These are phyloP conservation scores for Capsicum pubescens DNA, from an alignment of 257 asterid species.

Conservation along the genomic window DNA sequence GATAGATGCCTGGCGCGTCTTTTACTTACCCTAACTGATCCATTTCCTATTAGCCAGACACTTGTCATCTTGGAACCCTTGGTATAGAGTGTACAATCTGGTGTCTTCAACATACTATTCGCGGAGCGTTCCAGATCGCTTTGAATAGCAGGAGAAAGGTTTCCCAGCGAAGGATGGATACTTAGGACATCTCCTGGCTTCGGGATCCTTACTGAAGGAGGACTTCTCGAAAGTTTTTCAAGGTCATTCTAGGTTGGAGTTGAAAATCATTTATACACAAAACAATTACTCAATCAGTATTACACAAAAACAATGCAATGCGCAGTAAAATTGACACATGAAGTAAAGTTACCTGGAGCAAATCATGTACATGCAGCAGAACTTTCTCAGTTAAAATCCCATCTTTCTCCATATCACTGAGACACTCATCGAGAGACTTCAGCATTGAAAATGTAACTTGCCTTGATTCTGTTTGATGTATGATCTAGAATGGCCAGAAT, in stretches of 20 bases:
- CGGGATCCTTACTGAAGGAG: slow-evolving; percentile 21
- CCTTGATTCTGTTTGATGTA: slow-evolving; percentile 18
- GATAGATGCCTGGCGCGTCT: background rate
- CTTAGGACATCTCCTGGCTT: slow-evolving; percentile 11
- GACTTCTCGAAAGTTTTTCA: slow-evolving; percentile 25
- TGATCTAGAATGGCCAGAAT: slow-evolving; percentile 20
- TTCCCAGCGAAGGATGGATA: slow-evolving; percentile 23
- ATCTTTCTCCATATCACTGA: slow-evolving; percentile 26
- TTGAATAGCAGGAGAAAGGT: slow-evolving; percentile 27
- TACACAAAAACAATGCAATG: background rate
- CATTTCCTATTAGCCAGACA: slow-evolving; percentile 27
- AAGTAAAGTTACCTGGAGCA: slow-evolving; percentile 16
- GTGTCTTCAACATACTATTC: background rate
- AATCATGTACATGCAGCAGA: slow-evolving; percentile 25
- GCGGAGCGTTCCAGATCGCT: background rate
- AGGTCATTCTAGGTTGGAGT: slow-evolving; percentile 26
- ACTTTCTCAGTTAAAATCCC: slow-evolving; percentile 26
- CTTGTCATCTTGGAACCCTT: slow-evolving; percentile 23
- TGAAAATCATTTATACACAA: background rate
- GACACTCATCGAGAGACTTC: slow-evolving; percentile 23
- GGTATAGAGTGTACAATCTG: slow-evolving; percentile 26
- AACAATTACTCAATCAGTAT: background rate
- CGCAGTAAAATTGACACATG: background rate
- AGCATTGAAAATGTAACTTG: slow-evolving; percentile 27
- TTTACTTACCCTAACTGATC: slow-evolving; percentile 25